phyloP scores from a whole-genome alignment of 129 eudicot genomes.

The sunflower (Helianthus annuus) region DNA sequence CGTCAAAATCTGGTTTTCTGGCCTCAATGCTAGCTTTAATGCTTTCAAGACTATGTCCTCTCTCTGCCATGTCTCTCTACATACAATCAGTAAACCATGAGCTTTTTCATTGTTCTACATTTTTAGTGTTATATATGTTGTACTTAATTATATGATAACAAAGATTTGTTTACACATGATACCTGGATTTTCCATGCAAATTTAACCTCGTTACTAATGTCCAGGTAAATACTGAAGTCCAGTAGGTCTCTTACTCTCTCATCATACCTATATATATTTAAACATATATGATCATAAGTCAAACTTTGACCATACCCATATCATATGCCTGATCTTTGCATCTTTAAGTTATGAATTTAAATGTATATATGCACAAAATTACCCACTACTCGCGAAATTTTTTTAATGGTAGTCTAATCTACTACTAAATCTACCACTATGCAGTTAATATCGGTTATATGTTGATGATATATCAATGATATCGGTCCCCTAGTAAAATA shows the following conservation, averaged over 20 bases:
- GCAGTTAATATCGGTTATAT: too few species aligned
- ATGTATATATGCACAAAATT: too few species aligned
- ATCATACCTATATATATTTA: slow-evolving; percentile 57
- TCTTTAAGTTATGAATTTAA: too few species aligned
- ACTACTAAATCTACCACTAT: too few species aligned
- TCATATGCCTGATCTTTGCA: too few species aligned
- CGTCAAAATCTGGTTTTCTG: slow-evolving; percentile 94
- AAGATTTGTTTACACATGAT: not conserved
- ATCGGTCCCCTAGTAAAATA: too few species aligned
- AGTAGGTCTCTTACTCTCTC: slow-evolving; percentile 81
- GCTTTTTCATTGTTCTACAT: not conserved
- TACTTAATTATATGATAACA: not conserved
- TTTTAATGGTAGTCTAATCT: too few species aligned
- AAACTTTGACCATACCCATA: not conserved
- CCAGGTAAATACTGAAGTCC: slow-evolving; percentile 97
- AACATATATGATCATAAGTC: slow-evolving; percentile 2
- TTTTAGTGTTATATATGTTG: not conserved
- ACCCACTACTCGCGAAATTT: too few species aligned
- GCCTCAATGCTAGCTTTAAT: slow-evolving; percentile 98
- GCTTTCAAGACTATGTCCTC: slow-evolving; percentile 98
- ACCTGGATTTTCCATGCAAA: slow-evolving; percentile 99
- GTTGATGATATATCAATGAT: too few species aligned
- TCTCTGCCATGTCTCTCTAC: slow-evolving; percentile 99
- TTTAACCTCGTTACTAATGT: slow-evolving; percentile 93
- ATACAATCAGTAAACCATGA: not conserved